Evolutionary conservation across 2,329 filamentous ascomycete species (phyloP).

Genomic region (Fusarium nanum): DNA sequence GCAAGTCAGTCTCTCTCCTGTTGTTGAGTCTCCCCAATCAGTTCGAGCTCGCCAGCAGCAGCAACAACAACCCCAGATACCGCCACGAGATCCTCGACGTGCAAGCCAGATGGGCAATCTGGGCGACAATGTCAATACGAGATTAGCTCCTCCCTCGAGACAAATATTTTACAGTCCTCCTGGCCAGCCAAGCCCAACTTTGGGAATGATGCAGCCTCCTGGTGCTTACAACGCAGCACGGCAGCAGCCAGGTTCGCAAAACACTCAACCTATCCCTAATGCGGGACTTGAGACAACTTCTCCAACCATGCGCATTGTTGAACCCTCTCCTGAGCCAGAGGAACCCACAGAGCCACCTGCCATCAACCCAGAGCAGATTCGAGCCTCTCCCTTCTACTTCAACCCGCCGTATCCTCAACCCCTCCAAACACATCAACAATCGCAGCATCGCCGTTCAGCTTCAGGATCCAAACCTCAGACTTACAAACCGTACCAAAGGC

Average conservation of each 20-base stretch:
- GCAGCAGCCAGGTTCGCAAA: slow-evolving; percentile 6
- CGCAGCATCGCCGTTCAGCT: slow-evolving; percentile 33
- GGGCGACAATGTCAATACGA: slow-evolving; percentile 24
- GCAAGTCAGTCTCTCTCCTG: slow-evolving; percentile 58
- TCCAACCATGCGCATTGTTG: slow-evolving; percentile 54
- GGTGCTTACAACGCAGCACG: slow-evolving; percentile 12
- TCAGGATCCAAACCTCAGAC: slow-evolving; percentile 24
- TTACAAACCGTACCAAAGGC: slow-evolving; percentile 34
- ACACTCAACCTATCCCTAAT: slow-evolving; percentile 31
- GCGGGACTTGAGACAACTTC: slow-evolving; percentile 45
- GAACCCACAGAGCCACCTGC: slow-evolving; percentile 34
- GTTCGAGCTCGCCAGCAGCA: slow-evolving; percentile 47
- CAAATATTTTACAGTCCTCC: slow-evolving; percentile 51
- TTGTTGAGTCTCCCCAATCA: slow-evolving; percentile 59
- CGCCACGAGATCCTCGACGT: slow-evolving; percentile 39
- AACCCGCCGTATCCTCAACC: slow-evolving; percentile 43
- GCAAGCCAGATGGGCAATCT: slow-evolving; percentile 27
- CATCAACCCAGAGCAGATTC: slow-evolving; percentile 14
- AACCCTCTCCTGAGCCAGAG: slow-evolving; percentile 50
- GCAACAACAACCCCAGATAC: slow-evolving; percentile 45
- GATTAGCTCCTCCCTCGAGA: slow-evolving; percentile 48
- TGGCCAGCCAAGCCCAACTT: slow-evolving; percentile 58
- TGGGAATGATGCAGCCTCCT: slow-evolving; percentile 50
- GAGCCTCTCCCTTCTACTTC: slow-evolving; percentile 40
- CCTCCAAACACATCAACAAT: slow-evolving; percentile 26